These are phyloP conservation scores for Arthrobotrys sinensis DNA, from an alignment of 2,329 filamentous ascomycete genomes.

Conservation along the genomic window DNA sequence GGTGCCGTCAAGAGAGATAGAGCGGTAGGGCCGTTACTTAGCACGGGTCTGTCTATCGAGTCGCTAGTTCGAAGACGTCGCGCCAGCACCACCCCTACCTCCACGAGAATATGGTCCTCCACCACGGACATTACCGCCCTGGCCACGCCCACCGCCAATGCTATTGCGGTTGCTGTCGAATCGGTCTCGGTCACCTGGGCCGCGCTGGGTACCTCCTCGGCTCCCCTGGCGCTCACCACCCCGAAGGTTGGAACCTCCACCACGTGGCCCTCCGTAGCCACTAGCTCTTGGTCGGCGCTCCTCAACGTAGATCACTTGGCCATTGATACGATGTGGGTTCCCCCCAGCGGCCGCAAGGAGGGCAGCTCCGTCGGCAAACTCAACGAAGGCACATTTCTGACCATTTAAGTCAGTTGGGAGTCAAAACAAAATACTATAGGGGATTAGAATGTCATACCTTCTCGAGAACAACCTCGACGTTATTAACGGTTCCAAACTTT, in stretches of 20 bases:
- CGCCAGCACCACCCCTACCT: slow-evolving; percentile 40
- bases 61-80: slow-evolving; percentile 53
- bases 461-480: slow-evolving; percentile 83
- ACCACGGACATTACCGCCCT: slow-evolving; percentile 59
- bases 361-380: slow-evolving; percentile 84
- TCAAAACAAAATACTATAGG: background rate
- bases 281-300: slow-evolving; percentile 76
- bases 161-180: slow-evolving; percentile 47
- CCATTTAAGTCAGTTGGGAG: slow-evolving; percentile 6
- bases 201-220: slow-evolving; percentile 58
- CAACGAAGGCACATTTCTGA: slow-evolving; percentile 96
- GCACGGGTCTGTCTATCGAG: slow-evolving; percentile 27
- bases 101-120: slow-evolving; percentile 49
- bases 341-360: slow-evolving; percentile 86
- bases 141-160: slow-evolving; percentile 50
- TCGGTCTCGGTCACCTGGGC: slow-evolving; percentile 55
- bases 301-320: slow-evolving; percentile 87
- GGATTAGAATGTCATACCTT: slow-evolving; percentile 76
- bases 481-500: slow-evolving; percentile 79
- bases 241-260: slow-evolving; percentile 59
- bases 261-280: slow-evolving; percentile 38
- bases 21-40: background rate
- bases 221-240: slow-evolving; percentile 58
- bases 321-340: slow-evolving; percentile 88
- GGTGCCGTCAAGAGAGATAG: background rate